Evolutionary conservation across 2,329 filamentous ascomycete genomes (phyloP), one percentile per base, ranked within the genome.

Genomic region (Xylogone sp.): DNA sequence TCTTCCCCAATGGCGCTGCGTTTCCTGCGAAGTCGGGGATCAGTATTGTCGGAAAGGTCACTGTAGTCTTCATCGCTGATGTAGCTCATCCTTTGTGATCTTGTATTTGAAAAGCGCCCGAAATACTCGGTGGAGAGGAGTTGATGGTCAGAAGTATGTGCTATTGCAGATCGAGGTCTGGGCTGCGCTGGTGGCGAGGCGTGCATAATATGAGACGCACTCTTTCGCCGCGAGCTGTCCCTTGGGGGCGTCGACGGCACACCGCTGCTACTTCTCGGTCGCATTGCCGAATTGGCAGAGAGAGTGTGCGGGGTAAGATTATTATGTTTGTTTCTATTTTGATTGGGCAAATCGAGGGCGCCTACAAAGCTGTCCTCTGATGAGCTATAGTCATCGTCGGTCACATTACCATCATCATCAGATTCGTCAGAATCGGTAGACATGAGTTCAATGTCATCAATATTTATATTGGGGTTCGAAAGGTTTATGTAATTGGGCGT

Each of bases 1-100:
- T 52, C 50, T 27, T 60, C 58, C 1, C 27, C 34, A 21, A 29
- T 52, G 6, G 22, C 20, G 16, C 46, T 22, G 45, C 29, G 19
- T 21, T 29, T 8, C 51, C 34, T 39, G 13, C 34, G 12, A 39
- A 18, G 34, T 16, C 4, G 34, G 5, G 12, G 12, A 39, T 39
- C 34, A 39, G 34, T 7, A 39, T 39, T 18, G n/a, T 39, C 49
- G 12, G 34, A 46, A 3, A 44, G n/a, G 18, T n/a, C 43, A 29
- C 49, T 50, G 5, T 6, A 20, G 3, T 42, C 29, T 6, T 48
- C 43, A n/a, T 52, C 43, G 34, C 34, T 39, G 34, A 39, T 39
- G n/a, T 18, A 39, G 34, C 34, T 39, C 34, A 16, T 18, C n/a
- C 34, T 7, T 39, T 7, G 34, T 16, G 34, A 16, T 7, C n/a